phyloP scores from a whole-genome alignment of 108 stramenopile genomes.

The Fistulifera solaris region DNA sequence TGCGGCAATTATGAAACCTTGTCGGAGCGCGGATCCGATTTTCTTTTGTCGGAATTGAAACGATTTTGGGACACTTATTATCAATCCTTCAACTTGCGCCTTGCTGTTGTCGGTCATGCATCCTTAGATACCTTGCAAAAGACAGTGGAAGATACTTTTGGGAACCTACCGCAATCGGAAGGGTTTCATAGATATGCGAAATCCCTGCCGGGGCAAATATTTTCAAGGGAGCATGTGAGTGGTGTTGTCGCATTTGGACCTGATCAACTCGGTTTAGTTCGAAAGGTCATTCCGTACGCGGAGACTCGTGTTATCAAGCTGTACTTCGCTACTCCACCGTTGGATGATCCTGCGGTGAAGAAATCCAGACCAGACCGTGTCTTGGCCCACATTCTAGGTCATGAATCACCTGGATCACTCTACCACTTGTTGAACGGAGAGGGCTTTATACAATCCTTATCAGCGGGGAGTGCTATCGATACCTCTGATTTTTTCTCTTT shows the following conservation, averaged over 20 bases:
- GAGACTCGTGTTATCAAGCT: slow-evolving; percentile 79
- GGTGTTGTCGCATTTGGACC: slow-evolving; percentile 55
- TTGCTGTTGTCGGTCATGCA: slow-evolving; percentile 80
- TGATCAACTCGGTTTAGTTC: slow-evolving; percentile 53
- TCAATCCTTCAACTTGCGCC: slow-evolving; percentile 75
- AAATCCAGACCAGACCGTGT: slow-evolving; percentile 71
- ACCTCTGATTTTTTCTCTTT: slow-evolving; percentile 69
- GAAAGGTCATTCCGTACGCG: slow-evolving; percentile 79
- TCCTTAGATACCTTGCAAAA: slow-evolving; percentile 74
- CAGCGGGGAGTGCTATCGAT: slow-evolving; percentile 64
- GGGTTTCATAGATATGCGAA: slow-evolving; percentile 31
- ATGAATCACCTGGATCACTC: slow-evolving; percentile 91
- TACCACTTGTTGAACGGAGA: slow-evolving; percentile 66
- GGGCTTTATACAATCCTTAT: slow-evolving; percentile 65
- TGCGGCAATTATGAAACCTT: slow-evolving; percentile 94
- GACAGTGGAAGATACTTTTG: slow-evolving; percentile 70
- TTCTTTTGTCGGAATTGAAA: slow-evolving; percentile 48
- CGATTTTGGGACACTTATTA: slow-evolving; percentile 75
- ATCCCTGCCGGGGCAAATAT: slow-evolving; percentile 33
- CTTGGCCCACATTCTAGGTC: slow-evolving; percentile 89
- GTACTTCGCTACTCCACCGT: slow-evolving; percentile 82
- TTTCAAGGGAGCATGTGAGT: slow-evolving; percentile 65
- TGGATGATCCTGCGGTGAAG: slow-evolving; percentile 59
- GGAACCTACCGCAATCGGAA: slow-evolving; percentile 36
- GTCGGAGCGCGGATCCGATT: slow-evolving; percentile 30